Evolutionary conservation across 768 basidiomycete species (phyloP).

Genomic region (Imleria badia): DNA sequence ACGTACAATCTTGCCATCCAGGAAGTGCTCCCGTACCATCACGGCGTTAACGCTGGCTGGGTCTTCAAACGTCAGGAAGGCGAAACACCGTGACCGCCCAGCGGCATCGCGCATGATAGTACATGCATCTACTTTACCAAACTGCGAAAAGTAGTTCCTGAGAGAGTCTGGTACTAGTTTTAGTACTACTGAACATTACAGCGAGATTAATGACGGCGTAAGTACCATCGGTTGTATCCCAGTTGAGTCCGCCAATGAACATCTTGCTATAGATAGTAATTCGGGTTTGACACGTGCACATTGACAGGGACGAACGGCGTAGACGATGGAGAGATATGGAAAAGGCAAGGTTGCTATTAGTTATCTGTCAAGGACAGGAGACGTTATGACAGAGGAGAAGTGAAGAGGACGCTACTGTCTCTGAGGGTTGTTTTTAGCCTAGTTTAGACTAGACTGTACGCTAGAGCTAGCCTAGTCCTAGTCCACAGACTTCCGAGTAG

Average conservation of each 20-base stretch:
- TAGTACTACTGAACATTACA: slow-evolving; percentile 43
- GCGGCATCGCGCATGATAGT: slow-evolving; percentile 98
- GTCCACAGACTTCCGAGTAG: slow-evolving; percentile 56
- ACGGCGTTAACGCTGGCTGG: slow-evolving; percentile 92
- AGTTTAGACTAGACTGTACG: slow-evolving; percentile 79
- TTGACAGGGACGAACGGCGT: slow-evolving; percentile 26
- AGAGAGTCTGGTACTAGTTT: slow-evolving; percentile 59
- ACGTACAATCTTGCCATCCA: slow-evolving; percentile 96
- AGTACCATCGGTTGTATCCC: slow-evolving; percentile 99
- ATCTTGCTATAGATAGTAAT: slow-evolving; percentile 79
- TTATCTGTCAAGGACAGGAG: slow-evolving; percentile 67
- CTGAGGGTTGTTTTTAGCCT: slow-evolving; percentile 60
- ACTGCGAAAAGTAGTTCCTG: slow-evolving; percentile 90
- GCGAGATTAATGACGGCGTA: slow-evolving; percentile 39
- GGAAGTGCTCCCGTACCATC: slow-evolving; percentile 90
- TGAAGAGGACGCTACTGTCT: slow-evolving; percentile 74
- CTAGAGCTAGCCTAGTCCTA: slow-evolving; percentile 75
- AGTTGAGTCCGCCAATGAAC: slow-evolving; percentile 99
- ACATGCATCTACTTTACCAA: slow-evolving; percentile 95
- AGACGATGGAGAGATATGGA: slow-evolving; percentile 33
- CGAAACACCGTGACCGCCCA: slow-evolving; percentile 95
- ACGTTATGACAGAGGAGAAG: slow-evolving; percentile 57
- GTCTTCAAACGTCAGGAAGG: slow-evolving; percentile 95
- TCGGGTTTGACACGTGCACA: slow-evolving; percentile 24
- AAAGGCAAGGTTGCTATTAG: slow-evolving; percentile 71